A percentile compares a stretch with the other conserved stretches of the same genome.
Conservation (phyloP, 2,329 filamentous ascomycete species). For the Hypoxylon sp. region DNA sequence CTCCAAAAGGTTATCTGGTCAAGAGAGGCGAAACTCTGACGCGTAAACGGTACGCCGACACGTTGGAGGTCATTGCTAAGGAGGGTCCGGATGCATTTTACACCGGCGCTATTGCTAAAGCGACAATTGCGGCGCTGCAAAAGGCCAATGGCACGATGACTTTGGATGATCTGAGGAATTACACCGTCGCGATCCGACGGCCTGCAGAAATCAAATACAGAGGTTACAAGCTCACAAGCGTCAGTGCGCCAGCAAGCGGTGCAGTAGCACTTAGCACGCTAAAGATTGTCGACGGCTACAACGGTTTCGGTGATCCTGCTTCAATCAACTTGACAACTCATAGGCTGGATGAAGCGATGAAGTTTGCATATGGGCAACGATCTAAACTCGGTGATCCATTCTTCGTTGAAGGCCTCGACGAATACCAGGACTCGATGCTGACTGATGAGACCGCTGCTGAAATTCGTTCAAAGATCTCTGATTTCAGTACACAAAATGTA, state of each 20-base stretch:
- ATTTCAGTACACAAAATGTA: constrained; percentile 57
- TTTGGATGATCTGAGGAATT: constrained; percentile 81
- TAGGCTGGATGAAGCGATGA: constrained; percentile 84
- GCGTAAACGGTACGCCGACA: constrained; percentile 68
- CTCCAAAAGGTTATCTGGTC: constrained; percentile 60
- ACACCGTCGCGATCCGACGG: constrained; percentile 75
- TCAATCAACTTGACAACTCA: constrained; percentile 77
- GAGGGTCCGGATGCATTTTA: constrained; percentile 59
- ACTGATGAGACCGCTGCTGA: constrained; percentile 72
- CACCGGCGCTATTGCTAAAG: constrained; percentile 58
- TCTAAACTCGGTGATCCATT: constrained; percentile 81
- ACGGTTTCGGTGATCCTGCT: constrained; percentile 70
- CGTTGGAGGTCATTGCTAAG: constrained; percentile 66
- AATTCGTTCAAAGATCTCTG: constrained; percentile 63
- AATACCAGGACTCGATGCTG: constrained; percentile 75
- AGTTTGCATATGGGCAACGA: constrained; percentile 84
- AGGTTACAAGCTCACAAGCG: constrained; percentile 77
- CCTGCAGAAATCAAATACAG: constrained; percentile 75
- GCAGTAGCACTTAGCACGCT: constrained; percentile 79
- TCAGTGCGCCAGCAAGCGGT: constrained; percentile 81
- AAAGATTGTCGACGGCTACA: constrained; percentile 82
- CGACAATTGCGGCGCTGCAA: constrained; percentile 72
- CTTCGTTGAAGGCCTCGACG: constrained; percentile 74
- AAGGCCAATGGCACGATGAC: constrained; percentile 83
- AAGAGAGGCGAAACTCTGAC: constrained; percentile 58